Conservation (phyloP, 2,329 filamentous ascomycete species). For the Monosporascus cannonballus region DNA sequence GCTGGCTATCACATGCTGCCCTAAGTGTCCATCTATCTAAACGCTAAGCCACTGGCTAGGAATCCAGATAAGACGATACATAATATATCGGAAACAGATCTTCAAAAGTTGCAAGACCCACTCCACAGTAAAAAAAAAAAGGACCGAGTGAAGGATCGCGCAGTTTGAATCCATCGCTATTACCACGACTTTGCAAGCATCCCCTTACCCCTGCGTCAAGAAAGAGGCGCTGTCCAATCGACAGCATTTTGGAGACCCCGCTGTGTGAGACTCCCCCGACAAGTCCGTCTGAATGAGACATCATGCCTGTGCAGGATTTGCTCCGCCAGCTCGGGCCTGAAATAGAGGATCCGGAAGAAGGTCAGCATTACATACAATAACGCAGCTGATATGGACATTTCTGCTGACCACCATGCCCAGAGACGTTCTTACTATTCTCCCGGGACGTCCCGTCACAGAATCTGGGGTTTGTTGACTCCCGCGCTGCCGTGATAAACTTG, state of each 20-base stretch:
- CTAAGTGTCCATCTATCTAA: too few relatives aligned
- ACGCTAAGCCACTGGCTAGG: too few relatives aligned
- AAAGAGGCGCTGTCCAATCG: too few relatives aligned
- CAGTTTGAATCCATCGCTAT: not conserved
- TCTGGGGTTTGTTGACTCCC: slow-evolving; percentile 79
- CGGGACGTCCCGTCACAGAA: slow-evolving; percentile 66
- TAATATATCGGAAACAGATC: too few relatives aligned
- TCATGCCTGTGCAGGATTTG: not conserved
- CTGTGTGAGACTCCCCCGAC: not conserved
- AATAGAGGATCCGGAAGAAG: slow-evolving; percentile 44
- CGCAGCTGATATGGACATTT: not conserved
- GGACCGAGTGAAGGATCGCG: not conserved
- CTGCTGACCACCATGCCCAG: slow-evolving; percentile 36
- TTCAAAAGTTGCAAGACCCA: too few relatives aligned
- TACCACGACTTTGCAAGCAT: not conserved
- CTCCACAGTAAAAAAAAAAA: too few relatives aligned
- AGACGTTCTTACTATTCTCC: slow-evolving; percentile 84
- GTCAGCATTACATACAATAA: slow-evolving; percentile 18
- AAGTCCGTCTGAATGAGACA: not conserved
- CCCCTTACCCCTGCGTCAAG: not conserved
- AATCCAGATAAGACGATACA: too few relatives aligned
- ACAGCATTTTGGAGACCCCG: too few relatives aligned
- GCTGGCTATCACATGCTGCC: too few relatives aligned
- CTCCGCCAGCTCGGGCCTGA: slow-evolving; percentile 37
- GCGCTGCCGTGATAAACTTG: slow-evolving; percentile 58